Evolutionary conservation across 371 early-diverging fungal species (phyloP), one percentile per base, ranked within the genome.

Genomic region (Sporodiniella umbellata): DNA sequence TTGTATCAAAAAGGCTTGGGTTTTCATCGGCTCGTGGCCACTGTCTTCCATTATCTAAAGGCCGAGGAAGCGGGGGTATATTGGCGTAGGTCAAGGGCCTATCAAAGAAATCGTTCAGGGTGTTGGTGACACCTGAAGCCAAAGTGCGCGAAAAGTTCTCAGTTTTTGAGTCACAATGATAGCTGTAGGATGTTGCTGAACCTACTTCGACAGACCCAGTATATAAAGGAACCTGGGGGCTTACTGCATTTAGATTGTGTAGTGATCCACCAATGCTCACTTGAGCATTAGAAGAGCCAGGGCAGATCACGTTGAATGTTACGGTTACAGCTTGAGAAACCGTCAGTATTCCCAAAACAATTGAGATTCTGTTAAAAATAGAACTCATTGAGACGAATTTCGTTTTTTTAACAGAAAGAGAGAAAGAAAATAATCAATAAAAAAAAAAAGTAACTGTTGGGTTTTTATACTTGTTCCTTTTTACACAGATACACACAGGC

Each of bases 71-170:
- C 24, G 53, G 54, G 21, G 76, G 76, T 6, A 81, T 63, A 45
- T 73, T 51, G 11, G 74, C 78, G 26, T 75, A 73, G 12, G 79
- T 77, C 28, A 74, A 54, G 14, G 74, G 74, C 11, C 81, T 75
- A 28, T 53, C 56, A 52, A 58, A 66, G 33, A 74, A 70, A 21
- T 81, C 81, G 53, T 81, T 77, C 49, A 54, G 60, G 3, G 81
- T 81, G 4, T 33, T 33, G 18, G 52, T 33, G 25, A 31, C 30
- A 12, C 50, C 66, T 0, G 53, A 12, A 10, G 55, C 51, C 6
- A 81, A 43, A 1, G 48, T 46, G 17, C 81, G 75, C 18, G 69
- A 62, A 46, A 81, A 78, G 5, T 33, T 6, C 60, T 81, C 81
- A 8, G 68, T 19, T 6, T 50, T 40, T 18, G 69, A 63, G 28